Evolutionary conservation across 2,329 filamentous ascomycete genomes (phyloP).

Genomic region (Scytalidium sp.): DNA sequence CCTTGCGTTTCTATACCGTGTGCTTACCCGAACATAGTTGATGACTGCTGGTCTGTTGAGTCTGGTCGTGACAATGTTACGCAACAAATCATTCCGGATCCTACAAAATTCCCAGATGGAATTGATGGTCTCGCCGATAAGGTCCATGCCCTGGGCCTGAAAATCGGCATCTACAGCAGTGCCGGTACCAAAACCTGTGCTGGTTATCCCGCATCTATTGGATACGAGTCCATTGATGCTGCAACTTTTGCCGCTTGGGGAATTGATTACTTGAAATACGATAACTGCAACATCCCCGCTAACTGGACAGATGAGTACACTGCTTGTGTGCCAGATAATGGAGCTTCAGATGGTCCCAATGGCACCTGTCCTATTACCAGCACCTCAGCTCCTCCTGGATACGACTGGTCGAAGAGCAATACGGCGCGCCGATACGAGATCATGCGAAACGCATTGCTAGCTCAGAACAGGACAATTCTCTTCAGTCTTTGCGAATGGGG

Average conservation of each 20-base stretch:
- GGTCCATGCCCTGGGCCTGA: slow-evolving; percentile 55
- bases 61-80: slow-evolving; percentile 37
- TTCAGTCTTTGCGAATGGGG: slow-evolving; percentile 55
- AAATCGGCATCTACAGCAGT: slow-evolving; percentile 62
- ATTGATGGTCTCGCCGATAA: slow-evolving; percentile 50
- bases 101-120: slow-evolving; percentile 53
- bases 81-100: slow-evolving; percentile 42
- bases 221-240: slow-evolving; percentile 56
- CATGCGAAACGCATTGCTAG: slow-evolving; percentile 51
- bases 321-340: slow-evolving; percentile 36
- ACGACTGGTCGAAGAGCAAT: slow-evolving; percentile 46
- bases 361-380: slow-evolving; percentile 35
- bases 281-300: slow-evolving; percentile 47
- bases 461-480: slow-evolving; percentile 41
- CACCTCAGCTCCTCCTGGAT: slow-evolving; percentile 39
- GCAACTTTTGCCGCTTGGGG: slow-evolving; percentile 55
- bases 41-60: slow-evolving; percentile 59
- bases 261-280: slow-evolving; percentile 58
- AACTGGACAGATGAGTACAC: slow-evolving; percentile 36
- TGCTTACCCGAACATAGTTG: slow-evolving; percentile 30
- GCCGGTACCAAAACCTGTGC: slow-evolving; percentile 36
- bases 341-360: slow-evolving; percentile 30
- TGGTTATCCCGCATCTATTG: slow-evolving; percentile 45
- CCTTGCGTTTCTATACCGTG: not conserved
- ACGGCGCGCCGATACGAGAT: slow-evolving; percentile 42